Evolutionary conservation across 352 stramenopile species (phyloP), one percentile per base, ranked within the genome.

Genomic region (Phytophthora rubi): DNA sequence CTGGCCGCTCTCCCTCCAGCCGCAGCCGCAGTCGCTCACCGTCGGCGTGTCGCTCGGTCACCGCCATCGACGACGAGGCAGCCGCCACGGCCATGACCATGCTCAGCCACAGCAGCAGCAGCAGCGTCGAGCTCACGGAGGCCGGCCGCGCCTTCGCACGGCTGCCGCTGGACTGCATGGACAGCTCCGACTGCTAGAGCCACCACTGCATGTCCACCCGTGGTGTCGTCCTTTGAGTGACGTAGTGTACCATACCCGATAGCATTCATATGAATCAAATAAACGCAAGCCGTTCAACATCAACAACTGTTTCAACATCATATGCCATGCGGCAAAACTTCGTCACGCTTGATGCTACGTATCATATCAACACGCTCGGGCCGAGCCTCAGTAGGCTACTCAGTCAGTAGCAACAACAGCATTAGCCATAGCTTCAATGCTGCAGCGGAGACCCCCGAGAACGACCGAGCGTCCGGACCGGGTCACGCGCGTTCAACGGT

Each of bases 151-250:
- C 72, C 23, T 86, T 76, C 54, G 75, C 78, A 52, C 68, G 76
- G 12, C 59, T 86, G 16, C 77, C 77, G 2, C 28, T 83, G 23
- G 79, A 82, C 44, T 82, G 78, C 64, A 80, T 80, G 70, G 42
- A 42, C 72, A 42, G 32, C 10, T 65, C 54, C 37, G 21, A 64
- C 42, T 61, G 33, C 60, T 70, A 59, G 30, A 64, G 16, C 21
- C 39, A n/a, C 39, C 21, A 18, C 49, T 64, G 39, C 23, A 65
- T 49, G 54, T 39, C 39, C 39, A 47, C 48, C 23, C 33, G 45
- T 65, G 47, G 59, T 59, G 28, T 44, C 60, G 47, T 61, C 48
- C 28, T 33, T 53, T 62, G 45, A 62, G 62, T 75, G 59, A 54
- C 39, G 18, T 62, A 54, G 35, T 69, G 66, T 72, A 76, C 53